Conservation (phyloP, 1,139 yeast genomes). For the Kodamaea arcana region DNA sequence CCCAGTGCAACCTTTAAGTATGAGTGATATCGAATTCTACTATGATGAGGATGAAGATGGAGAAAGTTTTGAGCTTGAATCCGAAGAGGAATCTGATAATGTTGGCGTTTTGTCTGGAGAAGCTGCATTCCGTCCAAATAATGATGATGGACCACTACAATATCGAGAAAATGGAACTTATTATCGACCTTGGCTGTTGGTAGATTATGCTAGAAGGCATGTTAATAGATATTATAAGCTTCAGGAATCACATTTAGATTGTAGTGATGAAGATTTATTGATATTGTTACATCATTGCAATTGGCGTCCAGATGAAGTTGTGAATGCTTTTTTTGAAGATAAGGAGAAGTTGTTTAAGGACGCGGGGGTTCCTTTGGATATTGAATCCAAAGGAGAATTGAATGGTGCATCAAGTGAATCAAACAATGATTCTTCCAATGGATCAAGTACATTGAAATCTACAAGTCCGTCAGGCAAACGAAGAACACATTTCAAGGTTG, state of each 20-base stretch:
- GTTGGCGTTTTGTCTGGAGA: background rate
- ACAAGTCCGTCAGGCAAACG: too few relatives aligned
- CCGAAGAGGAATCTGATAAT: conserved; percentile 10
- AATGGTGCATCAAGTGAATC: too few relatives aligned
- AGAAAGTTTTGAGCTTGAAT: conserved; percentile 11
- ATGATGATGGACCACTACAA: conserved; percentile 2
- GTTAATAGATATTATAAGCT: conserved; percentile 15
- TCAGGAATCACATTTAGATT: conserved; percentile 21
- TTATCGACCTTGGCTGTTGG: conserved; percentile 27
- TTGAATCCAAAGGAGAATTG: too few relatives aligned
- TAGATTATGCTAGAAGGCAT: conserved; percentile 22
- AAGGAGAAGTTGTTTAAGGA: conserved; percentile 37
- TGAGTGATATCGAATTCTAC: conserved; percentile 8
- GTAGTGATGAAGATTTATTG: conserved; percentile 41
- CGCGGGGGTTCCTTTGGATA: conserved; percentile 49
- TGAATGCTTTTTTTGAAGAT: conserved; percentile 63
- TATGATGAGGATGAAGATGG: conserved; percentile 6
- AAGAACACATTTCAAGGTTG: conserved; percentile 3
- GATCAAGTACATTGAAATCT: too few relatives aligned
- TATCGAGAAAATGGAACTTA: conserved; percentile 7
- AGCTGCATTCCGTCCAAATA: conserved; percentile 1
- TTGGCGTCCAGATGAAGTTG: conserved; percentile 73
- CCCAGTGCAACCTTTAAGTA: background rate
- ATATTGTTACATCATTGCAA: conserved; percentile 54
- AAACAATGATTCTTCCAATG: too few relatives aligned